Conservation (phyloP, 1,139 yeast species). For the Suhomyces wounanorum region DNA sequence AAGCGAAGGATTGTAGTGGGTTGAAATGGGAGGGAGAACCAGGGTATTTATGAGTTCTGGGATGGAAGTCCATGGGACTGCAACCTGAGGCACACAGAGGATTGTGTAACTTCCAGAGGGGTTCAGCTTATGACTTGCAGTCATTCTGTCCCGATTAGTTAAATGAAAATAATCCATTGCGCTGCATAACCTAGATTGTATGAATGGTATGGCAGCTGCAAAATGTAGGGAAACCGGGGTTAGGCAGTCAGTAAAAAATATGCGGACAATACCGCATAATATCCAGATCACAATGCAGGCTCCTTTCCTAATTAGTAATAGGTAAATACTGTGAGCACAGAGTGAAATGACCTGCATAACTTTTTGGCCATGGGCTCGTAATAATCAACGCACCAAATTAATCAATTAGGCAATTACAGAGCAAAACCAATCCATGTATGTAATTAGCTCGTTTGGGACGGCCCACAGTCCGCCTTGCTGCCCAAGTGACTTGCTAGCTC, state of each 20-base stretch:
- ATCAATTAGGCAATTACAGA: conserved; percentile 4
- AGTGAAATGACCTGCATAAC: conserved; percentile 4
- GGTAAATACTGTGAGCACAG: conserved; percentile 8
- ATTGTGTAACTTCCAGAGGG: conserved; percentile 12
- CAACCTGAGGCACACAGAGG: too few relatives aligned
- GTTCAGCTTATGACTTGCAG: conserved; percentile 8
- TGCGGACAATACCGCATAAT: conserved; percentile 9
- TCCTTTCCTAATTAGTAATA: conserved; percentile 9
- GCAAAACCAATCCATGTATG: conserved; percentile 5
- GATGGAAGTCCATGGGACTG: not conserved
- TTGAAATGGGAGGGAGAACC: conserved; percentile 1
- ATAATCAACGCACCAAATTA: conserved; percentile 3
- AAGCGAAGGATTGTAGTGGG: not conserved
- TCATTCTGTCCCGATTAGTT: conserved; percentile 10
- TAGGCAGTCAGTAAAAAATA: conserved; percentile 4
- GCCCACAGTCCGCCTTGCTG: not conserved
- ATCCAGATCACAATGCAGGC: conserved; percentile 1
- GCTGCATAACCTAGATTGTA: conserved; percentile 4
- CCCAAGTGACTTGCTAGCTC: not conserved
- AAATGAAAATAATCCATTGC: conserved; percentile 11
- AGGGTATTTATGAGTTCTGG: conserved; percentile 10
- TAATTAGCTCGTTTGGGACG: conserved; percentile 7
- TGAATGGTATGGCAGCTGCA: conserved; percentile 8
- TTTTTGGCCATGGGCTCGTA: not conserved
- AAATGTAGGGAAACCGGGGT: conserved; percentile 5